These are phyloP conservation scores for Pichia sp. DNA, from an alignment of 1,139 yeast genomes.

Conservation along the genomic window DNA sequence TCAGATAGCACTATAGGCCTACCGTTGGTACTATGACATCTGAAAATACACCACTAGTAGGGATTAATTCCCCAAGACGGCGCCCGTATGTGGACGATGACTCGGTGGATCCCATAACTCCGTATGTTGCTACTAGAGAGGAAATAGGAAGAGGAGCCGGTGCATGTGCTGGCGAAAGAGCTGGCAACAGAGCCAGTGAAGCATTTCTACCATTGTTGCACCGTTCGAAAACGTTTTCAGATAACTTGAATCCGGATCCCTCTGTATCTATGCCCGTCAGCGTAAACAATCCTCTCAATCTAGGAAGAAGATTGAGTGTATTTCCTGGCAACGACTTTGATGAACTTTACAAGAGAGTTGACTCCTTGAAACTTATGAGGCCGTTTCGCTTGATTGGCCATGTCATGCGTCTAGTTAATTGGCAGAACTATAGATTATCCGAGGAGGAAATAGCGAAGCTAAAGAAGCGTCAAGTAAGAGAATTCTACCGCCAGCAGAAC, in stretches of 20 bases:
- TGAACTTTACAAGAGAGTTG: constrained; percentile 24
- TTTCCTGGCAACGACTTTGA: constrained; percentile 19
- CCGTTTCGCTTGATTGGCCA: constrained; percentile 57
- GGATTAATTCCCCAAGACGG: not conserved
- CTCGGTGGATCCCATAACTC: not conserved
- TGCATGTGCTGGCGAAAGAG: not conserved
- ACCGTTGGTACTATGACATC: not conserved
- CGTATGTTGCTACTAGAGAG: not conserved
- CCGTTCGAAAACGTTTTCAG: constrained; percentile 15
- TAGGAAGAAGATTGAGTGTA: constrained; percentile 25
- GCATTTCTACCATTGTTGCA: constrained; percentile 7
- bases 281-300: constrained; percentile 21
- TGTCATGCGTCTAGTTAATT: constrained; percentile 36
- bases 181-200: not conserved
- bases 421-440: constrained; percentile 39
- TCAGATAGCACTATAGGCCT: not conserved
- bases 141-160: not conserved
- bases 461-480: constrained; percentile 29
- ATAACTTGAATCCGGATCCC: not conserved
- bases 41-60: not conserved
- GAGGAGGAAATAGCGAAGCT: constrained; percentile 31
- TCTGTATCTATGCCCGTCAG: constrained; percentile 17
- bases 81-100: not conserved
- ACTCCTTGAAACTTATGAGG: constrained; percentile 42
- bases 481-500: constrained; percentile 53